Base-by-base conservation (phyloP, 2,329 filamentous ascomycete genomes). In the Neobulgaria alba region DNA sequence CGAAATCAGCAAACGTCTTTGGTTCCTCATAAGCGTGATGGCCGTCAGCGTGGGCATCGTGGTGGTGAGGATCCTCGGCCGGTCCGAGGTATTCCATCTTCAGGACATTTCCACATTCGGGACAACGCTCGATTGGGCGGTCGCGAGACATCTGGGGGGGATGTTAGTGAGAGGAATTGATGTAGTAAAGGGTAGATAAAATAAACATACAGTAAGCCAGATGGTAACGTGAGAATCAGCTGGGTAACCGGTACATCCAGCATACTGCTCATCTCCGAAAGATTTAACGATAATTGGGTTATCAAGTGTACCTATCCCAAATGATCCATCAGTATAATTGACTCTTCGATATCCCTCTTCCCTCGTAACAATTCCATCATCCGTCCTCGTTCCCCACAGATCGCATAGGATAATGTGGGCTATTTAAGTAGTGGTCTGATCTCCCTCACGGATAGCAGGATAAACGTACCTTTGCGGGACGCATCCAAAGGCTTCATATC, bases 11-110 rank as follows among this genome's bases (percentile, higher is more conserved):
- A 64, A 96, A 90, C 57, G 86, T 95, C 82, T 95, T 95, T 64
- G 88, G 86, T 70, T 94, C 87, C 69, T 92, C 87, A 63, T 73
- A 49, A 17, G 30, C 72, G 55, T 66, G 63, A 58, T 79, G 72
- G 55, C 65, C 62, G 57, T 63, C 50, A 29, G 55, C 57, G 52
- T 63, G 57, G 50, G 58, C 55, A 2, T 40, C 49, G 57, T 78
- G 73, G 61, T 77, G 77, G 58, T 76, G 70, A 45, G 60, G 61
- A 55, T 70, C 67, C 63, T 85, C 84, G 62, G 80, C 65, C 38
- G 88, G 80, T 48, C 92, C 92, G 53, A 95, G 70, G 67, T 95
- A 98, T 64, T 95, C 83, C 85, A 96, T 92, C 82, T 95, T 93
- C 75, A 94, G 89, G 55, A 92, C 86, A 65, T 80, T 86, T 56